Evolutionary conservation across 1,139 yeast species (phyloP), one percentile per base, ranked within the genome.

Genomic region (Scheffersomyces titani): DNA sequence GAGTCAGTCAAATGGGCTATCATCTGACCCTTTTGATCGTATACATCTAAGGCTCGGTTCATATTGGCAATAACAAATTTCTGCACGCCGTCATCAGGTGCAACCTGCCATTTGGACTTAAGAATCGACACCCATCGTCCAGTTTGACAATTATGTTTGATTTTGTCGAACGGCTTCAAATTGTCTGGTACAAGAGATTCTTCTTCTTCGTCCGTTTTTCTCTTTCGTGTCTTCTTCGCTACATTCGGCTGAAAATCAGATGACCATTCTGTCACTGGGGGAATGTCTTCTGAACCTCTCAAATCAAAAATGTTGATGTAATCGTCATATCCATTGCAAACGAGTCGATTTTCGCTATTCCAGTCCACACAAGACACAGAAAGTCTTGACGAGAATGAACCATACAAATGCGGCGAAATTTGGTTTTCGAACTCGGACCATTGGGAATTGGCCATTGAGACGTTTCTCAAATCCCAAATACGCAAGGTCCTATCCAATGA

Each of bases 71-170:
- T 92, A 21, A 89, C 90, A 70, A 93, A 92, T 64, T 93, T 92
- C 61, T 92, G 90, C 44, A 85, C 78, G 2, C 89, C 87, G 63
- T 91, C 97, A 40, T 71, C 75, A 0, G 97, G 96, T 19, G 76
- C 69, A 2, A 70, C 64, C 58, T 91, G 97, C 96, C 98, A 94
- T 65, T 86, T 82, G 0, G 97, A 86, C 65, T 92, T 92, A 56
- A 94, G 76, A 53, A 94, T 93, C 1, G 97, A 88, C 0, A 94
- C 97, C 99, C 99, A 94, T 60, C 97, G 77, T 0, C 99, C 98
- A 0, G 97, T 89, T 70, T 93, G 97, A 73, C 98, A 94, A 66
- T 93, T 93, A 70, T 94, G 98, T 59, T 83, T 84, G 53, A 94
- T 79, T 11, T 84, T 84, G 36, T 84, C 81, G 46, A 81, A 69